Evolutionary conservation across 352 stramenopile genomes (phyloP).

Genomic region (Blastocystis sp.): DNA sequence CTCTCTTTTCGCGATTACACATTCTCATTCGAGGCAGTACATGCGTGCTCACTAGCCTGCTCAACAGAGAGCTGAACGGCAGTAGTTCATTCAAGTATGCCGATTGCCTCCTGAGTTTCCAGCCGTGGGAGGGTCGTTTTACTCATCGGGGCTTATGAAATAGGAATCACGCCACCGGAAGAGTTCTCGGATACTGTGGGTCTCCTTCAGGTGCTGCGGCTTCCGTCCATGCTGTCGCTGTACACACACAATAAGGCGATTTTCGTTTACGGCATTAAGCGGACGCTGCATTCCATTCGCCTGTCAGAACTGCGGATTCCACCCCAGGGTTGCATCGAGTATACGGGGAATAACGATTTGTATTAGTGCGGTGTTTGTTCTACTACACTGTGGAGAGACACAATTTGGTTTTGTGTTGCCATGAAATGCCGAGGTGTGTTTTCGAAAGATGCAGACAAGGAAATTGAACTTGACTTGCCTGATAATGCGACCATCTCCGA

Average conservation of each 20-base stretch:
- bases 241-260: slow-evolving; percentile 42
- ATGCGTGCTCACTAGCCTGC: background rate
- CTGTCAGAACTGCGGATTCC: slow-evolving; percentile 61
- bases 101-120: slow-evolving; percentile 34
- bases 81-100: background rate
- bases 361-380: slow-evolving; percentile 9
- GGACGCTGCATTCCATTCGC: slow-evolving; percentile 19
- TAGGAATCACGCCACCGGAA: slow-evolving; percentile 25
- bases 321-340: slow-evolving; percentile 24
- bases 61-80: slow-evolving; percentile 27
- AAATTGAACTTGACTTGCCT: slow-evolving; percentile 31
- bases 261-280: slow-evolving; percentile 61
- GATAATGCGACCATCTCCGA: slow-evolving; percentile 17
- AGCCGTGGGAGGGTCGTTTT: slow-evolving; percentile 39
- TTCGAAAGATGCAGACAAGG: background rate
- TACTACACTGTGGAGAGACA: background rate
- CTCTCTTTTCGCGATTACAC: slow-evolving; percentile 23
- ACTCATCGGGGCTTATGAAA: background rate
- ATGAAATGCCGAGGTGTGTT: slow-evolving; percentile 38
- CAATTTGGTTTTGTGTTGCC: background rate
- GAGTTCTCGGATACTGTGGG: slow-evolving; percentile 41
- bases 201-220: slow-evolving; percentile 41
- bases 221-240: slow-evolving; percentile 44
- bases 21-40: slow-evolving; percentile 1
- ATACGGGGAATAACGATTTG: slow-evolving; percentile 8